Evolutionary conservation across 1,284 basidiomycete species (phyloP).

Genomic region (Trichosporon inkin): DNA sequence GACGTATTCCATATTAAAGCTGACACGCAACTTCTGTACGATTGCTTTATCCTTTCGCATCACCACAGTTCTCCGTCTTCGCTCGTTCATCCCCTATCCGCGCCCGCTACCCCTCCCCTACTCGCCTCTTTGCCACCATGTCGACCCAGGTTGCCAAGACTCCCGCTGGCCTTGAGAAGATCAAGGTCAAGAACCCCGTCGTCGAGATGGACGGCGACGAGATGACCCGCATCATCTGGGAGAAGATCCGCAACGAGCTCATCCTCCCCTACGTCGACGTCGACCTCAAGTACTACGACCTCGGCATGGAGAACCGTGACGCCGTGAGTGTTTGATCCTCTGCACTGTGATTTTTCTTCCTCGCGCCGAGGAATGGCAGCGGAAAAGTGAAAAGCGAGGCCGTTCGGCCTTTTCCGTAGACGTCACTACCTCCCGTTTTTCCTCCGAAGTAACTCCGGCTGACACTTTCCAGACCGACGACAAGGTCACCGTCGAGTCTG

Average conservation of each 20-base stretch:
- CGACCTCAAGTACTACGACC: slow-evolving; percentile 97
- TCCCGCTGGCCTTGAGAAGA: slow-evolving; percentile 50
- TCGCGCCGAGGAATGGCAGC: no score
- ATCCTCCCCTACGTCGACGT: slow-evolving; percentile 92
- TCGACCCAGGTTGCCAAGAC: slow-evolving; percentile 27
- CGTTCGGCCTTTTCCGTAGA: neutral
- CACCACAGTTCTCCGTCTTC: slow-evolving; percentile 11
- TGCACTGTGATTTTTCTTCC: no score
- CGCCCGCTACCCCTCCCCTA: slow-evolving; percentile 13
- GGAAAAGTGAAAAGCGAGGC: slow-evolving; percentile 1
- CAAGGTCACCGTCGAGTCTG: slow-evolving; percentile 86
- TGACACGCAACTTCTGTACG: slow-evolving; percentile 7
- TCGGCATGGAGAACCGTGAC: slow-evolving; percentile 88
- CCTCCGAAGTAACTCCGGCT: slow-evolving; percentile 17
- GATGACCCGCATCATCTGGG: slow-evolving; percentile 98
- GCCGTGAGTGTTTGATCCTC: slow-evolving; percentile 58
- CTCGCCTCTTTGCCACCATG: slow-evolving; percentile 18
- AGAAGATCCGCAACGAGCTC: slow-evolving; percentile 96
- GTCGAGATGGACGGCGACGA: slow-evolving; percentile 97
- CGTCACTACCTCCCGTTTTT: slow-evolving; percentile 9
- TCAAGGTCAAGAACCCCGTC: slow-evolving; percentile 81
- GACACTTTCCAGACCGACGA: slow-evolving; percentile 70
- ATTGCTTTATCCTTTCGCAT: slow-evolving; percentile 8
- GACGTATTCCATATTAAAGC: slow-evolving; percentile 14
- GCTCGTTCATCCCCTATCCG: slow-evolving; percentile 12